Evolutionary conservation across 768 basidiomycete species (phyloP), one percentile per base, ranked within the genome.

Genomic region (Termitomyces sp.): DNA sequence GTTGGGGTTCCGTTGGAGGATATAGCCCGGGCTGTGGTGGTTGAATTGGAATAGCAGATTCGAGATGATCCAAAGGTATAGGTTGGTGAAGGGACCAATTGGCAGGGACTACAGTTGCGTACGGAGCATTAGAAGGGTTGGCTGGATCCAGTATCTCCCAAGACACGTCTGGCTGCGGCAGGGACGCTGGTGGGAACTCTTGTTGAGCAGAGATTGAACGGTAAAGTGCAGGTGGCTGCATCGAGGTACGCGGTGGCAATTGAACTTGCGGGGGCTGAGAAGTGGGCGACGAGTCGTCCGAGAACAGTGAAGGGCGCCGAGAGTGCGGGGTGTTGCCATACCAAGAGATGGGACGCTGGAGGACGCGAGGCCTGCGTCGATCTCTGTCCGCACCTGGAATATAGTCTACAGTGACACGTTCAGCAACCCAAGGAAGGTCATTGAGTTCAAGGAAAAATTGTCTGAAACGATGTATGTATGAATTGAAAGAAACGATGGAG

Each of bases 351-450:
- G 64, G 63, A 26, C 61, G 61, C 3, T 60, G 57, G 13, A 48
- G 40, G 40, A 44, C 38, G 20, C 59, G 57, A 33, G 38, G 58
- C 50, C 62, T 59, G 20, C 65, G 59, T 49, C 63, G 50, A 36
- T 50, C 57, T 58, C 58, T 63, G 16, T 26, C 23, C 50, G 65
- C 58, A 10, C 68, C 67, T 7, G 75, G 75, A 14, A 67, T 43
- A 57, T 72, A 76, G 53, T 73, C 72, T 16, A 66, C 67, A 8
- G 74, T 70, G 16, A 74, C 67, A 47, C 68, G 71, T 5, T 69
- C 66, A 18, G 72, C 68, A 14, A 72, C 67, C 75, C 75, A 77
- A 8, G 75, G 75, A 30, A 77, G 71, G 18, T 70, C 64, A 56
- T 68, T 68, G 36, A 77, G 55, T 44, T 73, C 69, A 38, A 56